phyloP scores from a whole-genome alignment of 768 basidiomycete genomes.

The Mycena crocata region DNA sequence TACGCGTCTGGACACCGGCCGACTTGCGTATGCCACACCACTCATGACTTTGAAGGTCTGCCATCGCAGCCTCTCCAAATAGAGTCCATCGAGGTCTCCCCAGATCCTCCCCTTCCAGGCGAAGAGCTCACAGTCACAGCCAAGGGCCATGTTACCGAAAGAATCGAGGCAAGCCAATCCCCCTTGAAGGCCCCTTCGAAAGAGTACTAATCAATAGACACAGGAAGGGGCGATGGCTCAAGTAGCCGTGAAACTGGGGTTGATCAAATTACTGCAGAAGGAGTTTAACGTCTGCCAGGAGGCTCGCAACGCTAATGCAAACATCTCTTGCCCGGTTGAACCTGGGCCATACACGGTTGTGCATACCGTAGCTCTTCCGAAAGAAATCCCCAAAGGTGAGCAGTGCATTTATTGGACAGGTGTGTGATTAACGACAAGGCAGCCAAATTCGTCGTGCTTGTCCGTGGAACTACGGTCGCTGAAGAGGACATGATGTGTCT shows the following conservation, averaged over 20 bases:
- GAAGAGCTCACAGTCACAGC: constrained; percentile 89
- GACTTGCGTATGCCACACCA: background rate
- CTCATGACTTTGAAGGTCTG: constrained; percentile 51
- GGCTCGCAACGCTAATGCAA: constrained; percentile 84
- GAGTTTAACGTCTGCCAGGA: constrained; percentile 92
- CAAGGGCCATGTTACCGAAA: constrained; percentile 64
- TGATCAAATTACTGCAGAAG: constrained; percentile 89
- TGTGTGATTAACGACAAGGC: constrained; percentile 12
- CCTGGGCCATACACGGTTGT: constrained; percentile 76
- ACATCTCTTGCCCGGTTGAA: constrained; percentile 87
- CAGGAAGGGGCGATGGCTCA: constrained; percentile 94
- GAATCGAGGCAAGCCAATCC: constrained; percentile 68
- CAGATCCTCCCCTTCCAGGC: constrained; percentile 93
- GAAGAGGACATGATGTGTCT: constrained; percentile 87
- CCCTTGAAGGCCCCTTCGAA: background rate
- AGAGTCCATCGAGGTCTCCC: constrained; percentile 76
- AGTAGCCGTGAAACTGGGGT: constrained; percentile 92
- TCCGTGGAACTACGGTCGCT: constrained; percentile 75
- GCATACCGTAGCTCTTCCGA: constrained; percentile 89
- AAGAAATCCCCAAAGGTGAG: constrained; percentile 88
- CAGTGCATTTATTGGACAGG: background rate
- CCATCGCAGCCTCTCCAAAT: constrained; percentile 66
- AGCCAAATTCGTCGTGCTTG: constrained; percentile 88
- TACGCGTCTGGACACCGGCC: constrained; percentile 47
- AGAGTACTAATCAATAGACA: constrained; percentile 6